Percentiles rank a stretch among this genome's conserved stretches.
Conservation (phyloP, 2,329 filamentous ascomycete species). For the Alternaria infectoria region DNA sequence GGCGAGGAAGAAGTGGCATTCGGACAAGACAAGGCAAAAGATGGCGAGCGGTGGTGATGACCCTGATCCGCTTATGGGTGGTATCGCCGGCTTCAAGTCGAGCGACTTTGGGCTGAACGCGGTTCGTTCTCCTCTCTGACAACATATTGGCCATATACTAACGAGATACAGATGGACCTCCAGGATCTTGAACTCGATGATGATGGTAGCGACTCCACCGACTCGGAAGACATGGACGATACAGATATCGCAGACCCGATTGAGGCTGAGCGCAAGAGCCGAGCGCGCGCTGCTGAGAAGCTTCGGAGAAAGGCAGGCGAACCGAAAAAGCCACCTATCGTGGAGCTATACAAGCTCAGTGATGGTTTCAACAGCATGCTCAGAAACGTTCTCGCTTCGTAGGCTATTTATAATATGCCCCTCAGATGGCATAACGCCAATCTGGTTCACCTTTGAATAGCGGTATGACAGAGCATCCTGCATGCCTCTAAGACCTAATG, state of each 20-base stretch:
- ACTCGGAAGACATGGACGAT: slow-evolving; percentile 62
- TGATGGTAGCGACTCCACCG: slow-evolving; percentile 60
- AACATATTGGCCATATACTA: slow-evolving; percentile 1
- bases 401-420: slow-evolving; percentile 8
- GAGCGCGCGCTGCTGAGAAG: slow-evolving; percentile 78
- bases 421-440: not conserved
- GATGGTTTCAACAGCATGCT: slow-evolving; percentile 84
- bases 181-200: slow-evolving; percentile 85
- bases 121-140: slow-evolving; percentile 50
- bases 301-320: slow-evolving; percentile 82
- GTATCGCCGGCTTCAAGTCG: slow-evolving; percentile 68
- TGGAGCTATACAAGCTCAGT: slow-evolving; percentile 78
- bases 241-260: slow-evolving; percentile 88
- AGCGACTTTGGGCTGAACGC: slow-evolving; percentile 90
- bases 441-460: not conserved
- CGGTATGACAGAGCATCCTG: not conserved
- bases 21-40: slow-evolving; percentile 97
- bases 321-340: slow-evolving; percentile 79
- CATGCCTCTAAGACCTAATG: not conserved
- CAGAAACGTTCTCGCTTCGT: slow-evolving; percentile 73
- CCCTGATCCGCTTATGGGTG: slow-evolving; percentile 48
- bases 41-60: slow-evolving; percentile 81
- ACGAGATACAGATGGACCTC: slow-evolving; percentile 66
- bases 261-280: slow-evolving; percentile 78
- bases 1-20: slow-evolving; percentile 95